Base-by-base conservation (phyloP, 768 basidiomycete genomes). In the Pisolithus albus region DNA sequence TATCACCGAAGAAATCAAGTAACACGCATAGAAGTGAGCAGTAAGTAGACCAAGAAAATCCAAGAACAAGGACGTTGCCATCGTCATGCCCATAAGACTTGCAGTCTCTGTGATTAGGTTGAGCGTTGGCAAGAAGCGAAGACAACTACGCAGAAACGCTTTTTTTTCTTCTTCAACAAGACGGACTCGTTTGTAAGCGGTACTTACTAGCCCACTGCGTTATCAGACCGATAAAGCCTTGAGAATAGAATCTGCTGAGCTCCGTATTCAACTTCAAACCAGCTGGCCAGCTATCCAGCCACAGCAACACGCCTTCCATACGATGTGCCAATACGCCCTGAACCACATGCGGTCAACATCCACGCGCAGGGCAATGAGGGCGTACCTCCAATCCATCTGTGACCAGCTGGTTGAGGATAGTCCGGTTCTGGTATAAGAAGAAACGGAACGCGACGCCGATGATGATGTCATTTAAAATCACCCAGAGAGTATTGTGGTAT, bases 191-290 rank as follows among this genome's bases (percentile, higher is more conserved):
- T 16, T 40, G 38, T 21, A 1, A 36, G 30, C 19, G 15, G 39
- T 21, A 74, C 86, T 44, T 52, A 93, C 93, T 69, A 5, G 77
- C 81, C 91, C 92, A 97, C 2, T 78, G 59, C 1, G 73, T 74
- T 15, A 90, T 78, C 13, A 89, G 55, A 23, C 76, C 76, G 3
- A 84, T 72, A 46, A 96, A 84, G 0, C 79, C 75, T 52, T 82
- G 76, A n/a, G 84, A 81, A 60, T 91, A 87, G 63, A 96, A 87
- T 23, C 75, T 73, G 58, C 91, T 90, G n/a, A 99, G 77, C 59
- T 97, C 90, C 0, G 91, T 90, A 61, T 98, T 98, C 48, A 99
- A 82, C 68, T 99, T 99, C 38, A 99, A 71, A 1, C 96, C 95
- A 1, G 85, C 92, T 0, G 95, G 95, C 95, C 95, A 98, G 54